Evolutionary conservation across 108 stramenopile genomes (phyloP), one percentile per base, ranked within the genome.

Genomic region (Nannochloropsis gaditana): DNA sequence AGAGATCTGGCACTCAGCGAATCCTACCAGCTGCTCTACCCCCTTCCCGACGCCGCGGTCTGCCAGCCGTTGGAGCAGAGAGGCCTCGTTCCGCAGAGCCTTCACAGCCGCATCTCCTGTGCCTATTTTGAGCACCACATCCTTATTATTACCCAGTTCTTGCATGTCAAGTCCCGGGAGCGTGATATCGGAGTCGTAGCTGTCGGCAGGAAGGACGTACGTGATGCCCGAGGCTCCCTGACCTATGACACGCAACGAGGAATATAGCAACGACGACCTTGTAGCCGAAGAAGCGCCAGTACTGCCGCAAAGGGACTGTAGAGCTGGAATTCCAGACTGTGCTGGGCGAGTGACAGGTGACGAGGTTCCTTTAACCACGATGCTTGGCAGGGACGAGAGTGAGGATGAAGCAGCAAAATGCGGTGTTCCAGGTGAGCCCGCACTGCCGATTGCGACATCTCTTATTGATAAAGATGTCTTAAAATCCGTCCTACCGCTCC

Each of bases 51-150:
- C 59, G 19, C 59, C 59, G 19, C 59, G 15, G 4, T 4, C n/a
- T n/a, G 59, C 59, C 59, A 73, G 59, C n/a, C 59, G 59, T 8
- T n/a, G 59, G n/a, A 73, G 59, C 19, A 73, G 59, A 15, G 8
- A 73, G 59, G 59, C 59, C 59, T 73, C 59, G 6, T 73, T 73
- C n/a, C 59, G 59, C 59, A 73, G n/a, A n/a, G 59, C 59, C 15
- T 73, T 15, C 15, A n/a, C 59, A 6, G 59, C 59, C 15, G n/a
- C 59, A 73, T 15, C 19, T 15, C 59, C 59, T n/a, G 19, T 3
- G n/a, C 59, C 59, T n/a, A 73, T 6, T n/a, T 73, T 73, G 19
- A 73, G 19, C n/a, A 73, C 59, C 59, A 15, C 59, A 6, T 50
- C 47, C 11, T 50, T 50, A 50, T 73, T 73, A 2, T 6, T 73